A percentile compares a stretch with the other conserved stretches of the same genome.
phyloP scores from a whole-genome alignment of 768 basidiomycete species.

The Termitomyces sp. region DNA sequence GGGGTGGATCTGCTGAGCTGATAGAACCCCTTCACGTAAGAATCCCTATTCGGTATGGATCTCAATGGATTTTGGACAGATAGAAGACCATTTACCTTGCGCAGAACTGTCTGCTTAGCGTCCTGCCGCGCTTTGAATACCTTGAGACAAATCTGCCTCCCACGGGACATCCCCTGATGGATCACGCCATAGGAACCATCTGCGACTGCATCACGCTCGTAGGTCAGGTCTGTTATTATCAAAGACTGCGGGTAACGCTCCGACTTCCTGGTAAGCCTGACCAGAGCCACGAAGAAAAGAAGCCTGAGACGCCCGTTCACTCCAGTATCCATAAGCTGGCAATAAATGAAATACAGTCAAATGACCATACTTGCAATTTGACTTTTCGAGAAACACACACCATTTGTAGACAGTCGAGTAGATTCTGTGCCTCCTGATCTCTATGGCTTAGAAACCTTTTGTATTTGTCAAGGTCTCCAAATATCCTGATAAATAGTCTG shows the following conservation, averaged over 20 bases:
- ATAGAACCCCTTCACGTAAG: neutral
- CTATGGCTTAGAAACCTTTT: neutral
- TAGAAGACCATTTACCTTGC: neutral
- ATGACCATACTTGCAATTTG: too few species aligned
- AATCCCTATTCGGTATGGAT: neutral
- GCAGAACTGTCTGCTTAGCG: neutral
- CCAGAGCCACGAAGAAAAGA: neutral
- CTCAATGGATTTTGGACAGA: too few species aligned
- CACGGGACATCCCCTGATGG: neutral
- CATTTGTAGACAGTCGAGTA: neutral
- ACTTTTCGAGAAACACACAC: neutral
- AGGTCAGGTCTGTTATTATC: neutral
- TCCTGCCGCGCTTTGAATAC: neutral
- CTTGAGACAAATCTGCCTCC: neutral
- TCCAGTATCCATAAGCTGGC: neutral
- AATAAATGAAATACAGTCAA: neutral
- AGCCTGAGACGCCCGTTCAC: neutral
- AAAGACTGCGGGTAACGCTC: neutral
- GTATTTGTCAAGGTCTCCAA: neutral
- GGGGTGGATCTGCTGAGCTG: neutral
- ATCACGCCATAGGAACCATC: neutral
- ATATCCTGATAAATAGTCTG: neutral
- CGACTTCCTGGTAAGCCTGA: neutral
- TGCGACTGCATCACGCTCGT: neutral
- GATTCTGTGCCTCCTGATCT: neutral